A percentile compares a stretch with the other conserved stretches of the same genome.
phyloP scores from a whole-genome alignment of 257 asterid species.

The Sherardia arvensis region DNA sequence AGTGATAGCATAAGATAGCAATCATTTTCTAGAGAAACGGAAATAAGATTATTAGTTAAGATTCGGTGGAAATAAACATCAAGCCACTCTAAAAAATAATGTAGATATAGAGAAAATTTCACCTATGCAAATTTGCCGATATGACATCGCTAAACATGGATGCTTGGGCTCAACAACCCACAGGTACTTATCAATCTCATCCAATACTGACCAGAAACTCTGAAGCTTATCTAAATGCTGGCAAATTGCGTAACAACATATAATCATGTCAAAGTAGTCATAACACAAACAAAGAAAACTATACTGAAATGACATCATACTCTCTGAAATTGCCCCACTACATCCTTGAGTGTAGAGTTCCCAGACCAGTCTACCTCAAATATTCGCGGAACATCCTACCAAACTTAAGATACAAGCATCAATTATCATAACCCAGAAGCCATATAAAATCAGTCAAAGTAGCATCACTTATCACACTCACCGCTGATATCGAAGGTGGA shows the following conservation, averaged over 20 bases:
- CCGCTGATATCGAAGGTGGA: conserved; percentile 64
- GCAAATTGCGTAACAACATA: background rate
- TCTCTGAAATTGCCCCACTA: conserved; percentile 51
- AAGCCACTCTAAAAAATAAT: background rate
- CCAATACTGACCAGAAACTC: conserved; percentile 57
- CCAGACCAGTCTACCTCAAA: conserved; percentile 48
- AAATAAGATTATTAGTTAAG: conserved; percentile 3
- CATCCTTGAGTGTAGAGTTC: conserved; percentile 47
- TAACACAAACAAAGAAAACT: background rate
- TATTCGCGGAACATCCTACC: conserved; percentile 57
- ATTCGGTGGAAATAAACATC: background rate
- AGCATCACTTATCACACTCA: conserved; percentile 18
- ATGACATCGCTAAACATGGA: conserved; percentile 37
- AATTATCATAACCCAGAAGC: background rate
- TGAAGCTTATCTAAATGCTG: conserved; percentile 71
- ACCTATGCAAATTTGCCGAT: conserved; percentile 66
- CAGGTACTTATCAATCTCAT: conserved; percentile 52
- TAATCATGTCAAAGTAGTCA: background rate
- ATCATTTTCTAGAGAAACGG: conserved; percentile 41
- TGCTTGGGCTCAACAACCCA: conserved; percentile 43
- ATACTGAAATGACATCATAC: conserved; percentile 19
- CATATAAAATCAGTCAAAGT: conserved; percentile 5
- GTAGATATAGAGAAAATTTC: background rate
- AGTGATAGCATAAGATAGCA: conserved; percentile 39
- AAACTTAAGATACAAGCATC: conserved; percentile 8